Conservation (phyloP, 306 rosid genomes). For the Cotoneaster glaucophyllus region DNA sequence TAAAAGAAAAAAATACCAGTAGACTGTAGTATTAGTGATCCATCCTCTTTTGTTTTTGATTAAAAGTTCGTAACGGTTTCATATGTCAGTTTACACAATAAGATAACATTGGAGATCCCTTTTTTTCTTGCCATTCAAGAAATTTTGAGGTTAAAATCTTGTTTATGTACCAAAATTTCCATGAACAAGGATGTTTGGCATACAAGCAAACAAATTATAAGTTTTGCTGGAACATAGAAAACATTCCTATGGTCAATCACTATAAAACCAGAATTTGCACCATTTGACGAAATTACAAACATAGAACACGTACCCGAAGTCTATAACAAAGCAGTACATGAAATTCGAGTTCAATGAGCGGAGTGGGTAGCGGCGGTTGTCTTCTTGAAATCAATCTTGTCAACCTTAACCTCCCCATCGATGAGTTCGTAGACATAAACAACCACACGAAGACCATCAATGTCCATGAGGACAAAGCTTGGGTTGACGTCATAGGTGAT, state of each 20-base stretch:
- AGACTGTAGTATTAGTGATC: no score
- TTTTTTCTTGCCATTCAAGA: no score
- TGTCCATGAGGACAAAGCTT: conserved; percentile 97
- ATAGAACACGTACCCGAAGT: not conserved
- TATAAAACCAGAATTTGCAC: conserved; percentile 19
- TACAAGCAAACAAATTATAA: not conserved
- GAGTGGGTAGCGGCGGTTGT: conserved; percentile 60
- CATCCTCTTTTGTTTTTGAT: no score
- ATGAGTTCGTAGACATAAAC: conserved; percentile 95
- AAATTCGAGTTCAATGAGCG: conserved; percentile 39
- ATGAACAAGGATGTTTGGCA: not conserved
- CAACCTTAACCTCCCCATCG: conserved; percentile 97
- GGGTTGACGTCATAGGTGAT: conserved; percentile 95
- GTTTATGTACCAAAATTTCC: no score
- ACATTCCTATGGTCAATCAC: conserved; percentile 15
- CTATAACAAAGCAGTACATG: not conserved
- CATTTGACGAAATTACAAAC: not conserved
- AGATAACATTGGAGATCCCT: no score
- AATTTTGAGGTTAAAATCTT: not conserved
- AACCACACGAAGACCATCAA: conserved; percentile 92
- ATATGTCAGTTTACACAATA: no score
- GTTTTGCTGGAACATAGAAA: not conserved
- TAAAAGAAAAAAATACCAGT: no score
- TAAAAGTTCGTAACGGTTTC: no score
- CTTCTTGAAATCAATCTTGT: conserved; percentile 99